Evolutionary conservation across 148 eudicot genomes (phyloP).

Genomic region (Selenicereus undatus): DNA sequence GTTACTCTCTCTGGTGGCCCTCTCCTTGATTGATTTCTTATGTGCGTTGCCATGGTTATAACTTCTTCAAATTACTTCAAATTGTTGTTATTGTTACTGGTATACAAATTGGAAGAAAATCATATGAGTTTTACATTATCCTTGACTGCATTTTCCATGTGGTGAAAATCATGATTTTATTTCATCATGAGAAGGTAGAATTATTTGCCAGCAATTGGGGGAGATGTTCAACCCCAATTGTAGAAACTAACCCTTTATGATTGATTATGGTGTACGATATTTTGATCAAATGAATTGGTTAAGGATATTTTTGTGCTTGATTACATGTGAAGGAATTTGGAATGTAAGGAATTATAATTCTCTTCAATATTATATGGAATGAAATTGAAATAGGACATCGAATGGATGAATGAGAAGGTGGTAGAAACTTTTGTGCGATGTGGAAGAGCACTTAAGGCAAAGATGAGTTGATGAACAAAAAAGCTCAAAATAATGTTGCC

Average conservation of each 20-base stretch:
- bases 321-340: not conserved
- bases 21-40: slow-evolving; percentile 33
- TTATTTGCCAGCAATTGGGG: not conserved
- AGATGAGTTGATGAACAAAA: not conserved
- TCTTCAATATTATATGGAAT: not conserved
- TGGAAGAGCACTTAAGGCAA: not conserved
- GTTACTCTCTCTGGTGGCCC: slow-evolving; percentile 31
- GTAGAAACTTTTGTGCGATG: not conserved
- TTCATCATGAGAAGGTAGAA: not conserved
- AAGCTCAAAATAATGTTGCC: not conserved
- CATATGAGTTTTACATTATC: not conserved
- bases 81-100: no score
- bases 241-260: not conserved
- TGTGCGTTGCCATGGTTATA: slow-evolving; percentile 14
- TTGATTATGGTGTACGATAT: not conserved
- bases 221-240: not conserved
- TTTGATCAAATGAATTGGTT: not conserved
- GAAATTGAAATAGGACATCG: not conserved
- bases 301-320: not conserved
- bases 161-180: not conserved
- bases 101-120: not conserved
- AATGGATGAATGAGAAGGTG: not conserved
- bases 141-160: not conserved
- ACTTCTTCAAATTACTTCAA: not conserved
- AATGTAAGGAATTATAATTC: not conserved